phyloP scores from a whole-genome alignment of 768 basidiomycete species.

The Cyclocybe cylindracea region DNA sequence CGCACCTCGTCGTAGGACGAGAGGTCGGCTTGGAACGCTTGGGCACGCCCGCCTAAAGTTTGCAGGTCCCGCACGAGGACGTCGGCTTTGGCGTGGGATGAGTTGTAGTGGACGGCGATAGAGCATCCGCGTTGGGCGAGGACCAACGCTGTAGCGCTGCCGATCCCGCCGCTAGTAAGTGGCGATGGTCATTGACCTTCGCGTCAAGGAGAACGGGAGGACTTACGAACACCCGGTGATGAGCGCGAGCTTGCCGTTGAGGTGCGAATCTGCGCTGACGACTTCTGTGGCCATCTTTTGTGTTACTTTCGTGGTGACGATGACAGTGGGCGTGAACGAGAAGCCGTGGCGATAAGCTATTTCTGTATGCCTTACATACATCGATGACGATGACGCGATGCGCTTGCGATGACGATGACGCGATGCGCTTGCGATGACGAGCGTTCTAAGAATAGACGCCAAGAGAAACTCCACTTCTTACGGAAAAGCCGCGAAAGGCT shows the following conservation, averaged over 20 bases:
- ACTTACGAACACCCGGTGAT: slow-evolving; percentile 30
- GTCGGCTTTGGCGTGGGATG: slow-evolving; percentile 35
- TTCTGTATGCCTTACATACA: no score
- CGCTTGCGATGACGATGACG: no score
- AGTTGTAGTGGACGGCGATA: slow-evolving; percentile 54
- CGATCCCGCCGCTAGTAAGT: slow-evolving; percentile 50
- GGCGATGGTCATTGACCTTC: background rate
- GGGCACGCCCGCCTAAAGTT: slow-evolving; percentile 35
- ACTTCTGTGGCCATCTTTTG: slow-evolving; percentile 1
- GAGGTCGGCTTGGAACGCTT: slow-evolving; percentile 50
- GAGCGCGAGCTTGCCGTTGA: slow-evolving; percentile 24
- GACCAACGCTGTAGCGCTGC: slow-evolving; percentile 46
- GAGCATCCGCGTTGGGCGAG: slow-evolving; percentile 45
- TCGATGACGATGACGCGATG: no score
- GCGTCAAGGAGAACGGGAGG: no score
- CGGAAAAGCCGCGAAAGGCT: no score
- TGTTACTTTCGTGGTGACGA: background rate
- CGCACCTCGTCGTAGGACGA: slow-evolving; percentile 46
- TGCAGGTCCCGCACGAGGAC: slow-evolving; percentile 39
- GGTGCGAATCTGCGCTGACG: slow-evolving; percentile 1
- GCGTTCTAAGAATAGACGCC: no score
- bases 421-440: no score
- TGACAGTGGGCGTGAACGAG: no score
- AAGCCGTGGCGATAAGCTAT: no score
- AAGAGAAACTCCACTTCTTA: no score